Evolutionary conservation across 805 yeast species (phyloP).

Genomic region (Blastobotrys americana): DNA sequence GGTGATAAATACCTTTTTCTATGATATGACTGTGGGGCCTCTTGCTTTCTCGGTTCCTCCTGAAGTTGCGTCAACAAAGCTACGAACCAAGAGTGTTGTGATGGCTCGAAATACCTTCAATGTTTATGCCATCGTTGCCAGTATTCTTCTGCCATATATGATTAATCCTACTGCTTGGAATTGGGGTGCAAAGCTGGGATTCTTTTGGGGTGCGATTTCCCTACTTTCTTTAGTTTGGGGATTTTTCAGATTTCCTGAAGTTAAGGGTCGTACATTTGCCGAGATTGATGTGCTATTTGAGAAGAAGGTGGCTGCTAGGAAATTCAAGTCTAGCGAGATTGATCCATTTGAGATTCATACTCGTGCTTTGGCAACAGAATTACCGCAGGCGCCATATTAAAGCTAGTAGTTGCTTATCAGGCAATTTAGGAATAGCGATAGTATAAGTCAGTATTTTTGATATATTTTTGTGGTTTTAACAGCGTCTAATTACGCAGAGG

Average conservation of each 20-base stretch:
- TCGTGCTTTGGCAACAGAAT: background rate
- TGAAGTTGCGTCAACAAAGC: slow-evolving; percentile 36
- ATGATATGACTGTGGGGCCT: slow-evolving; percentile 41
- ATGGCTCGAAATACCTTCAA: slow-evolving; percentile 33
- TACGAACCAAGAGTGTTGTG: slow-evolving; percentile 39
- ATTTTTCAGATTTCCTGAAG: slow-evolving; percentile 52
- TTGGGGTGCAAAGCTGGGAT: slow-evolving; percentile 43
- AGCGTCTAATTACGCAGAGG: too few species aligned
- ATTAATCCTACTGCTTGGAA: slow-evolving; percentile 41
- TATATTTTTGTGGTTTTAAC: too few species aligned
- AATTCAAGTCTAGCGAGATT: slow-evolving; percentile 13
- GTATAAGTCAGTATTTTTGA: too few species aligned
- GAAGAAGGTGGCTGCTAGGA: slow-evolving; percentile 25
- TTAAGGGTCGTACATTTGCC: slow-evolving; percentile 49
- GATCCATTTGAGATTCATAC: background rate
- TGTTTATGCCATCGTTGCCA: slow-evolving; percentile 16
- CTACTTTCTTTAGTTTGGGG: slow-evolving; percentile 35
- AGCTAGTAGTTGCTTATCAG: too few species aligned
- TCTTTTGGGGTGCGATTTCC: slow-evolving; percentile 38
- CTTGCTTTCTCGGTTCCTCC: slow-evolving; percentile 36
- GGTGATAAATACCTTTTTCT: slow-evolving; percentile 38
- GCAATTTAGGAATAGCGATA: too few species aligned
- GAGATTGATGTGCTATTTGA: slow-evolving; percentile 51
- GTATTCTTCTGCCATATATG: slow-evolving; percentile 36
- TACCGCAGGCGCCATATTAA: too few species aligned